Base-by-base conservation (phyloP, 2,329 filamentous ascomycete genomes). In the Sarocladium kiliense region DNA sequence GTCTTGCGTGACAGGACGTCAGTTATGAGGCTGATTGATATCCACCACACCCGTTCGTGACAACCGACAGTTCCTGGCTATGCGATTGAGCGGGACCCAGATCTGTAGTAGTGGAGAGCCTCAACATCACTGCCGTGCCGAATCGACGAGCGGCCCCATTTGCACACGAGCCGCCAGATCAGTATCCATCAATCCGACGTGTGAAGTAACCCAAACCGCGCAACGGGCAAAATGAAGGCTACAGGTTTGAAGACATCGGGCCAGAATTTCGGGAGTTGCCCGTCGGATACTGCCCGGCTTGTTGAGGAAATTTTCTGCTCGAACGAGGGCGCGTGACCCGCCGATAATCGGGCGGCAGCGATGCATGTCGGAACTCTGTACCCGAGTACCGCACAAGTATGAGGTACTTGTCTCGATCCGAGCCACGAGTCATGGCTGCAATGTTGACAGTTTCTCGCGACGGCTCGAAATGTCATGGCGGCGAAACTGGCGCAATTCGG, bases 11-110 rank as follows among this genome's bases (percentile, higher is more conserved):
- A 44, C 19, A 44, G 39, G n/a, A 44, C 21, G 21, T 44, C 41
- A 30, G 10, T 41, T 5, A 41, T 51, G 47, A 32, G 47, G 47
- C 47, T 51, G 47, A 51, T 51, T 11, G 30, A 51, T 34, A 51
- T 51, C 30, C 47, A 51, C 47, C 47, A 51, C 47, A 51, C 47
- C 47, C 14, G 47, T 51, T 51, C 30, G 27, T 18, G 27, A 47
- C 23, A 47, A 27, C 44, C 44, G 44, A 27, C 44, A 51, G 47
- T 36, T 51, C 47, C 26, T 51, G 47, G 47, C 47, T 36, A 51
- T 51, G 47, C 47, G 47, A 25, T 36, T 51, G 47, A 34, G 47
- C 47, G 47, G 47, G 47, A 49, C 47, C 47, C 30, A 51, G 47
- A 51, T 51, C 47, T 51, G 47, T 34, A 16, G 47, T 34, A 16